A percentile compares a stretch with the other conserved stretches of the same genome.
Conservation (phyloP, 2,329 filamentous ascomycete genomes). For the Trichothecium roseum region DNA sequence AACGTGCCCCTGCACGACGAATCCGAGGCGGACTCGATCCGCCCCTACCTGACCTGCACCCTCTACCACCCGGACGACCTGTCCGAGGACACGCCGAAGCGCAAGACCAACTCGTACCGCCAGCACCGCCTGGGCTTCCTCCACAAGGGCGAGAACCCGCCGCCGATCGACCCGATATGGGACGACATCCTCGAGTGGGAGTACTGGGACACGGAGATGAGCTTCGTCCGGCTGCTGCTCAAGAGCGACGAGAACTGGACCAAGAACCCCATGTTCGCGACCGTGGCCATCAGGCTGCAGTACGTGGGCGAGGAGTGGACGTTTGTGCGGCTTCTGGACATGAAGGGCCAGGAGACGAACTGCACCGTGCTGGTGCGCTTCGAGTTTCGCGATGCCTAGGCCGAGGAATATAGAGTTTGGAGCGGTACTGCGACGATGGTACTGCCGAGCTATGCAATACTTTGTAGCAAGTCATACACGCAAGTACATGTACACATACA, state of each 20-base stretch:
- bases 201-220: slow-evolving; percentile 55
- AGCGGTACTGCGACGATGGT: too few relatives aligned
- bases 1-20: slow-evolving; percentile 45
- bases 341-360: slow-evolving; percentile 52
- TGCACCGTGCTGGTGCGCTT: slow-evolving; percentile 53
- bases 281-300: slow-evolving; percentile 46
- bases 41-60: slow-evolving; percentile 56
- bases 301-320: slow-evolving; percentile 49
- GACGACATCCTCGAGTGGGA: slow-evolving; percentile 58
- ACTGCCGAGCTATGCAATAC: too few relatives aligned
- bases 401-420: too few relatives aligned
- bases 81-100: slow-evolving; percentile 40
- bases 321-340: slow-evolving; percentile 54
- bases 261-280: slow-evolving; percentile 50
- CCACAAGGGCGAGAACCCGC: slow-evolving; percentile 47
- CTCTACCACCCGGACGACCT: slow-evolving; percentile 47
- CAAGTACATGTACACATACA: too few relatives aligned
- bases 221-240: slow-evolving; percentile 53
- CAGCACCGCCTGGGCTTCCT: slow-evolving; percentile 46
- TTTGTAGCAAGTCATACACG: too few relatives aligned
- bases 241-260: slow-evolving; percentile 57
- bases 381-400: slow-evolving; percentile 33
- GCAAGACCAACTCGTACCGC: slow-evolving; percentile 51
- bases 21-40: slow-evolving; percentile 40
- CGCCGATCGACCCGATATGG: slow-evolving; percentile 52